Evolutionary conservation across 257 asterid species (phyloP).

Genomic region (Perilla frutescens): DNA sequence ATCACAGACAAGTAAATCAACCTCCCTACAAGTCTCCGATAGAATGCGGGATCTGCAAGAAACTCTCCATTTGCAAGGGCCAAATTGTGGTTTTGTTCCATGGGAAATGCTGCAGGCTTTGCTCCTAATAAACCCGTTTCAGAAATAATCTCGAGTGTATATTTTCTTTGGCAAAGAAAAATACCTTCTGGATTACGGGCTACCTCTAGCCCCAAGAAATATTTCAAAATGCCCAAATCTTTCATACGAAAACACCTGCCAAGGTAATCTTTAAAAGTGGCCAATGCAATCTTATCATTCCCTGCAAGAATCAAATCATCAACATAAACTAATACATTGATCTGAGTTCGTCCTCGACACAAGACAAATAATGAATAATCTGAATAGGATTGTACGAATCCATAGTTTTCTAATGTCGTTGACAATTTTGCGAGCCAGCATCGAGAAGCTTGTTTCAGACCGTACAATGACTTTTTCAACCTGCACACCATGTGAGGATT

Average conservation of each 20-base stretch:
- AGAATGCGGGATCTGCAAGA: neutral
- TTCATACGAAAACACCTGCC: too few relatives aligned
- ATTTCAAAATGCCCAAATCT: too few relatives aligned
- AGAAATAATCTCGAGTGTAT: neutral
- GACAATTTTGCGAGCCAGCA: constrained; percentile 26
- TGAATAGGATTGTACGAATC: too few relatives aligned
- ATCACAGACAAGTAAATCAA: neutral
- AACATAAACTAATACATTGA: constrained; percentile 28
- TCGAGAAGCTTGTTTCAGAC: constrained; percentile 12
- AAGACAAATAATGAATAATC: constrained; percentile 22
- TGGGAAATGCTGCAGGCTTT: neutral
- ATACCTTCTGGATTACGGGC: neutral
- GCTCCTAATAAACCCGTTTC: neutral
- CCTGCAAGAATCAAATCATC: too few relatives aligned
- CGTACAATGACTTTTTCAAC: constrained; percentile 11
- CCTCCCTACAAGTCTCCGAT: neutral
- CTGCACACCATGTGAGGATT: too few relatives aligned
- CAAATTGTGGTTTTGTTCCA: constrained; percentile 19
- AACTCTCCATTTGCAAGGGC: neutral
- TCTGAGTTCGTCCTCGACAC: neutral
- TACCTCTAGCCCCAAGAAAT: too few relatives aligned
- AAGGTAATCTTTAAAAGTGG: neutral
- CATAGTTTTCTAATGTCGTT: neutral
- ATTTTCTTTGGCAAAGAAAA: constrained; percentile 10
- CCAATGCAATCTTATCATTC: neutral